Conservation (phyloP, 306 rosid genomes). For the Luffa acutangula region DNA sequence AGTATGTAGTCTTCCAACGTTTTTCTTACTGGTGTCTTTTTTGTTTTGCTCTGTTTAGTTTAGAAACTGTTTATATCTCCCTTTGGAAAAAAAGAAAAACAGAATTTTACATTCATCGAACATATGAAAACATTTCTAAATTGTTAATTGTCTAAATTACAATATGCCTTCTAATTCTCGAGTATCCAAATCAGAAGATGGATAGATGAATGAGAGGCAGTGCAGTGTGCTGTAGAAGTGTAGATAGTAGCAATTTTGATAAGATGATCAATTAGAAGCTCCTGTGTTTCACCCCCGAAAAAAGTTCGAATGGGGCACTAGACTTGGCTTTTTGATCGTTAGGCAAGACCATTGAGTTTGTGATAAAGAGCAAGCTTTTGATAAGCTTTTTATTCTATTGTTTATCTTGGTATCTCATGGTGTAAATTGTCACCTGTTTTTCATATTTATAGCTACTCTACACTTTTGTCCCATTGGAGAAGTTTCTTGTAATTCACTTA, state of each 20-base stretch:
- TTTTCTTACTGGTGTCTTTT: background rate
- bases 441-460: background rate
- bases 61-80: background rate
- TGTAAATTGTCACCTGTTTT: background rate
- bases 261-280: background rate
- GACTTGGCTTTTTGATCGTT: background rate
- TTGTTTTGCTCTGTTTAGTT: background rate
- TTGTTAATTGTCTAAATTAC: background rate
- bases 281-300: background rate
- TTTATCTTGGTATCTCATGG: background rate
- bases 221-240: background rate
- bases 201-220: background rate
- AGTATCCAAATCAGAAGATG: background rate
- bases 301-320: background rate
- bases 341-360: background rate
- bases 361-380: background rate
- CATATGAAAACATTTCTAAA: background rate
- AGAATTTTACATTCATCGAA: background rate
- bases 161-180: background rate
- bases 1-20: constrained; percentile 29
- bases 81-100: background rate
- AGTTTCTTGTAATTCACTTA: background rate
- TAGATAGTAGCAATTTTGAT: background rate
- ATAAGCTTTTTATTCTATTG: background rate
- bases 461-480: background rate